Base-by-base conservation (phyloP, 2,329 filamentous ascomycete genomes). In the Colletotrichum graminicola region DNA sequence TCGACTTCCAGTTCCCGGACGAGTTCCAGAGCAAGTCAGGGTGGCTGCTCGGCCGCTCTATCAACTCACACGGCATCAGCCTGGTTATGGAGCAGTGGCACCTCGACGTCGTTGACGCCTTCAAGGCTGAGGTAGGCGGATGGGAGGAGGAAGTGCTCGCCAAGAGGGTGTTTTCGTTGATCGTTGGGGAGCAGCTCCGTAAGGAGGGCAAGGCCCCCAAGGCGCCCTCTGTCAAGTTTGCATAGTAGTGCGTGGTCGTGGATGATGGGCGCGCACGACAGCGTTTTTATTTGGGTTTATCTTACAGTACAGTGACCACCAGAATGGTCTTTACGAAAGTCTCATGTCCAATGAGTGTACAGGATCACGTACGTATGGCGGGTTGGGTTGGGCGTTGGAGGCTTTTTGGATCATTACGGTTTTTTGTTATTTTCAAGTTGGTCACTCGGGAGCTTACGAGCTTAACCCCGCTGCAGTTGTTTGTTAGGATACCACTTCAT, bases 51-150 rank as follows among this genome's bases (percentile, higher is more conserved):
- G 86, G 87, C 67, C 87, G 85, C 76, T 82, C 80, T 34, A 84
- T 89, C 67, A 76, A 78, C 32, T 83, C 84, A 36, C 83, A 85
- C 45, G 85, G 83, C 56, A 80, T 84, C 76, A 77, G 79, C 5
- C 80, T 90, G 79, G 73, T 80, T 29, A 79, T 90, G 23, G 83
- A 89, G 77, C 76, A 81, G 67, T 90, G 88, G 88, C 88, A 90
- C 71, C 78, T 90, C 23, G 88, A 90, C 70, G 83, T 89, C 65
- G 83, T 90, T 32, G 85, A 89, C 69, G 87, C 84, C 3, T 90
- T 90, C 75, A 79, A 79, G 67, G 76, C 76, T 16, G 81, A 85
- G 69, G 81, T 88, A 3, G 84, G 83, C 23, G 79, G 80, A 3
- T 90, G 87, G 87, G 83, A 85, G 29, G 87, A 85, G 74, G 79